These are phyloP conservation scores for Ehretia macrophylla DNA, from an alignment of 257 asterid genomes.

Conservation along the genomic window DNA sequence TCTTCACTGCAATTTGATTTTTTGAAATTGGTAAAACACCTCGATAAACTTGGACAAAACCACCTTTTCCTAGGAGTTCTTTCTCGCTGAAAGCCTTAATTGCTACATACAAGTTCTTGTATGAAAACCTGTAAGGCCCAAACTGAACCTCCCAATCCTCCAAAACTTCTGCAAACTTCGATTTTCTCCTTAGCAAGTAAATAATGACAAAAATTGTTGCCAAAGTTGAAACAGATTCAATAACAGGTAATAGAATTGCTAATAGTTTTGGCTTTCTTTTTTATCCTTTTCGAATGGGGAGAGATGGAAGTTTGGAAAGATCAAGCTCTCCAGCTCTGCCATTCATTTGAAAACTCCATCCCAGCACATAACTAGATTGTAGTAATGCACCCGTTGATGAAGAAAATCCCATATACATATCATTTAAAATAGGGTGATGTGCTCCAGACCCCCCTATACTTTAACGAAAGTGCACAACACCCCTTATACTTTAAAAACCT, in stretches of 20 bases:
- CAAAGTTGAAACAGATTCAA: background rate
- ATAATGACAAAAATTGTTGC: background rate
- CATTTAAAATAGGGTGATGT: background rate
- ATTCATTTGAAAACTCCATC: constrained; percentile 25
- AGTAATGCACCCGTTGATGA: constrained; percentile 3
- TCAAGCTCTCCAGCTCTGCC: constrained; percentile 15
- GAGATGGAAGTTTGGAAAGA: constrained; percentile 6
- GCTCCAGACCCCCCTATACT: no score
- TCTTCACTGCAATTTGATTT: constrained; percentile 18
- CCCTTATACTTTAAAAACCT: no score
- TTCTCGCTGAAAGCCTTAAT: constrained; percentile 17
- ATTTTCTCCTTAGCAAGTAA: background rate
- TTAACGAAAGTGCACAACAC: no score
- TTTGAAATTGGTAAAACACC: background rate
- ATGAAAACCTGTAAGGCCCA: constrained; percentile 21
- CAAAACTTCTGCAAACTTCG: constrained; percentile 14
- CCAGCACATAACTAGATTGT: constrained; percentile 14
- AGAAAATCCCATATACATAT: constrained; percentile 23
- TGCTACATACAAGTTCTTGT: constrained; percentile 20
- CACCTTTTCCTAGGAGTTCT: constrained; percentile 12
- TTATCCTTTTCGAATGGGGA: constrained; percentile 1
- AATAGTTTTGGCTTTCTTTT: background rate
- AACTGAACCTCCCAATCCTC: constrained; percentile 24
- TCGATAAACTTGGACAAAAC: constrained; percentile 20
- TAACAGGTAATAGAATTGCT: constrained; percentile 1